Conservation (phyloP, 2,329 filamentous ascomycete genomes). For the Venturia nashicola region DNA sequence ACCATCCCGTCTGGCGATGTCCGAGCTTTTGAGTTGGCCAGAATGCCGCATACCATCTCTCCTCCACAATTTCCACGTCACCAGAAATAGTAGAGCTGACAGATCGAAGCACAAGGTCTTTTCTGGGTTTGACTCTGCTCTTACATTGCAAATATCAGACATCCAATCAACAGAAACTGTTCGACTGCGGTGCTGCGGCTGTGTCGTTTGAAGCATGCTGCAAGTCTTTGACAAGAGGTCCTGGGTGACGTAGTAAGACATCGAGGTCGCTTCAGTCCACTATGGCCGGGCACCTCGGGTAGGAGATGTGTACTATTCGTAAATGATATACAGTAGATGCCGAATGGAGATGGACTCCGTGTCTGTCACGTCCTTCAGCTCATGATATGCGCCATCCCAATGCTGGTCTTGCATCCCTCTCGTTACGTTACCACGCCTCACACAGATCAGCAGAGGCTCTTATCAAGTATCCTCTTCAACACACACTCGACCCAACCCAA, state of each 20-base stretch:
- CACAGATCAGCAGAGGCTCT: too few species aligned
- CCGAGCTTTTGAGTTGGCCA: too few species aligned
- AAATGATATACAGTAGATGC: background rate
- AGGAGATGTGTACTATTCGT: background rate
- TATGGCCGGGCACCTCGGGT: too few species aligned
- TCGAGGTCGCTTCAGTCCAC: background rate
- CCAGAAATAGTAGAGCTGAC: background rate
- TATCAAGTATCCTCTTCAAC: background rate
- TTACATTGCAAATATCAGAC: too few species aligned
- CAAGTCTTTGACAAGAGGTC: background rate
- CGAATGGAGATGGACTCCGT: background rate
- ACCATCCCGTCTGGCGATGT: too few species aligned
- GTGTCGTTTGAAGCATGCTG: background rate
- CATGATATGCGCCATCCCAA: background rate
- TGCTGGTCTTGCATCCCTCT: background rate
- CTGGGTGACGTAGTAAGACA: background rate
- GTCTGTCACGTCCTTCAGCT: background rate
- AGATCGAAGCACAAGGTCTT: background rate
- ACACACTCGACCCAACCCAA: background rate
- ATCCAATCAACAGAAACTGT: too few species aligned
- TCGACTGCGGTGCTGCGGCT: too few species aligned
- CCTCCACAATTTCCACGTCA: background rate
- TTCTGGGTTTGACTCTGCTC: too few species aligned
- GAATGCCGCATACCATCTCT: background rate
- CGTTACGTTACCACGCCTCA: background rate